Evolutionary conservation across 2,329 filamentous ascomycete genomes (phyloP), one percentile per base, ranked within the genome.

Genomic region (Coleophoma crateriformis): DNA sequence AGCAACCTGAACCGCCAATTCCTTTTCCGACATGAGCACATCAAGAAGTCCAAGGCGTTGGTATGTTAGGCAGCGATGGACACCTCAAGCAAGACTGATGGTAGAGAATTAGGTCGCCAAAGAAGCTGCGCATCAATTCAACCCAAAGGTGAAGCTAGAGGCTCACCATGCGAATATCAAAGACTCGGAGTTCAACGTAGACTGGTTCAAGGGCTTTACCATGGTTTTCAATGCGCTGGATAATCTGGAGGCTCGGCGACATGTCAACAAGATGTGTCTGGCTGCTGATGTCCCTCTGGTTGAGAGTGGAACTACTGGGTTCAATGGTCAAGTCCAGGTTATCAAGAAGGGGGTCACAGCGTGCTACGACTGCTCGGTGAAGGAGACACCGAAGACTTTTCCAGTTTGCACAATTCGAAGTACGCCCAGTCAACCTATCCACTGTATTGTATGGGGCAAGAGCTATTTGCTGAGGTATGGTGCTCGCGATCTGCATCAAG

Each of bases 381-480:
- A 99, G 68, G 87, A 92, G 53, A 83, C 87, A 2, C 92, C 92
- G 6, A 97, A 96, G 67, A 87, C 87, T 1, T 97, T 95, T 63
- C 91, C 94, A 2, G 91, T 97, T 39, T 99, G 94, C 72, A 99
- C 94, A 1, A 97, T 99, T 61, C 83, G 94, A 66, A 96, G 90
- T 67, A 99, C 91, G 0, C 94, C 94, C 0, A 95, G 88, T 57
- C 92, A 97, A 62, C 89, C 92, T 1, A 97, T 99, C 40, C 94
- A 99, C 70, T 97, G 94, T 71, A 99, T 99, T 54, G 92, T 99
- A 2, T 99, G 94, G 94, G 92, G 82, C 17, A 99, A 97, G 71
- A 96, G 90, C 66, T 99, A 97, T 67, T 77, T 99, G 8, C 80
- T 99, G 53, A 94, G 90, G 76, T 73, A 61, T 53, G 64, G 55